Conservation (phyloP, 2,329 filamentous ascomycete genomes). For the Neofusicoccum cordaticola region DNA sequence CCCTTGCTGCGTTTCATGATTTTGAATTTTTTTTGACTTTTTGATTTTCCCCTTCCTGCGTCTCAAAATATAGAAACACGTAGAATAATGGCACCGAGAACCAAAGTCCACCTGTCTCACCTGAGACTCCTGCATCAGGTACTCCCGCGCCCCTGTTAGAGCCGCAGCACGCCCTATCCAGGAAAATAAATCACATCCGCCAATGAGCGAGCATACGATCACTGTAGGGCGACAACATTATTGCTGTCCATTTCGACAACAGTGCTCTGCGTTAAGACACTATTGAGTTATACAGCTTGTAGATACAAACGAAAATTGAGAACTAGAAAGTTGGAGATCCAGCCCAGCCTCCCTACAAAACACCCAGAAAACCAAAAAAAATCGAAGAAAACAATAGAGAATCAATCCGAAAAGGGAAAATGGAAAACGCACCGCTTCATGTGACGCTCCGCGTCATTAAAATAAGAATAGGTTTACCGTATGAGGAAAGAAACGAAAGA, state of each 20-base stretch:
- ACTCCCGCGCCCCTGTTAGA: background rate
- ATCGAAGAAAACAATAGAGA: background rate
- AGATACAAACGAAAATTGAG: conserved; percentile 10
- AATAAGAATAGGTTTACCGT: background rate
- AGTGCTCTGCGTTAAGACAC: conserved; percentile 11
- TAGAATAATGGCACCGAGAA: background rate
- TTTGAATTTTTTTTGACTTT: background rate
- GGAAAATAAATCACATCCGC: background rate
- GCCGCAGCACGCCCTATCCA: background rate
- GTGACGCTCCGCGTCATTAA: conserved; percentile 11
- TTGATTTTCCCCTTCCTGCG: background rate
- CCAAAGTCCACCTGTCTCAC: background rate
- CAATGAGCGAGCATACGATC: background rate
- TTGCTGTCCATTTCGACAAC: background rate
- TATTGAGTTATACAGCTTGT: conserved; percentile 13
- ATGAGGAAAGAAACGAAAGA: background rate
- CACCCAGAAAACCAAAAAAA: background rate
- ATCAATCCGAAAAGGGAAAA: background rate
- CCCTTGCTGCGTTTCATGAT: background rate
- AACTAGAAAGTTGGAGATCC: conserved; percentile 3
- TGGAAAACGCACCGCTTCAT: background rate
- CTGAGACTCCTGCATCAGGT: background rate
- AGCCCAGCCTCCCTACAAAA: conserved; percentile 11
- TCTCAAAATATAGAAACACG: background rate
- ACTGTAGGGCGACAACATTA: background rate